These are phyloP conservation scores for Aurinia saxatilis DNA, from an alignment of 345 rosid species.

Conservation along the genomic window DNA sequence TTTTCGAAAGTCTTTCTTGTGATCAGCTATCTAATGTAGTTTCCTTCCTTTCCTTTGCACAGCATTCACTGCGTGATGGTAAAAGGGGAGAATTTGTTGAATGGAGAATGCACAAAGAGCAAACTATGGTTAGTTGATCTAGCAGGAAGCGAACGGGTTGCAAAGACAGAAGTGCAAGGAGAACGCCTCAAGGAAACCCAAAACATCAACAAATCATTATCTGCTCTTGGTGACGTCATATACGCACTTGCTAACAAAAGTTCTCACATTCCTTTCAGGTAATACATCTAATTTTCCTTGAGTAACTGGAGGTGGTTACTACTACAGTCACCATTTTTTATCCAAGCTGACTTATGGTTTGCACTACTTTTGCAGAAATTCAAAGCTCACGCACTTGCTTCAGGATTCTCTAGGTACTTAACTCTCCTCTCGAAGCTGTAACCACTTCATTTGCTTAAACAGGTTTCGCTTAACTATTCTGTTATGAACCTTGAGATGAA, in stretches of 20 bases:
- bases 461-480: background rate
- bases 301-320: background rate
- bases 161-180: conserved; percentile 92
- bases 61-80: conserved; percentile 94
- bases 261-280: conserved; percentile 94
- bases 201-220: conserved; percentile 86
- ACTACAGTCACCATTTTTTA: background rate
- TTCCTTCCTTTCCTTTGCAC: conserved; percentile 10
- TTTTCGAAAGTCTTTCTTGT: background rate
- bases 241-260: conserved; percentile 91
- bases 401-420: conserved; percentile 84
- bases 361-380: conserved; percentile 57
- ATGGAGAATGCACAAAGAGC: conserved; percentile 84
- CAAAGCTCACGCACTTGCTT: conserved; percentile 96
- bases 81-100: conserved; percentile 75
- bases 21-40: background rate
- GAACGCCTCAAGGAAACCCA: conserved; percentile 97
- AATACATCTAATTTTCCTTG: background rate
- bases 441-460: background rate
- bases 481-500: background rate
- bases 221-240: conserved; percentile 98
- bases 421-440: background rate
- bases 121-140: conserved; percentile 94
- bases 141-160: conserved; percentile 98
- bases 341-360: conserved; percentile 1